Evolutionary conservation across 192 early-diverging fungal species (phyloP).

Genomic region (Mortierella hygrophila): DNA sequence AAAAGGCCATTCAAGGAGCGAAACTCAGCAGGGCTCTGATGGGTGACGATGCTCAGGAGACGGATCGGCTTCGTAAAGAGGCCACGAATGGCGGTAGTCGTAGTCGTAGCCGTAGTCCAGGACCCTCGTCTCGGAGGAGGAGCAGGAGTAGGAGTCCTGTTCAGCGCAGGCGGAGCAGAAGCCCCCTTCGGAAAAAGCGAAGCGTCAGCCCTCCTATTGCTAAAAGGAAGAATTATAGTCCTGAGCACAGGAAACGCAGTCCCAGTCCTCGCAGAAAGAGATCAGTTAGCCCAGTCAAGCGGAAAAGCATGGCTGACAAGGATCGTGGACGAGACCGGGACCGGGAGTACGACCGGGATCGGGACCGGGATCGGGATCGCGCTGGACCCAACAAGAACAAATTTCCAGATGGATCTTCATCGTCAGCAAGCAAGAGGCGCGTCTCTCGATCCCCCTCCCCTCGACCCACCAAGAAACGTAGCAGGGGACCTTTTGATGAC

Average conservation of each 20-base stretch:
- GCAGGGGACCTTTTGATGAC: conserved; percentile 32
- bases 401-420: neutral
- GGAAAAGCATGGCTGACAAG: conserved; percentile 35
- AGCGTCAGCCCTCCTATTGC: conserved; percentile 9
- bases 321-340: conserved; percentile 25
- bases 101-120: conserved; percentile 36
- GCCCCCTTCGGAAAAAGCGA: conserved; percentile 23
- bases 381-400: conserved; percentile 9
- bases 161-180: conserved; percentile 11
- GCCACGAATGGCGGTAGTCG: neutral
- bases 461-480: conserved; percentile 17
- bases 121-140: conserved; percentile 15
- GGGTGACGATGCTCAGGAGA: conserved; percentile 36
- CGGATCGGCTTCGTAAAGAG: conserved; percentile 41
- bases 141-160: conserved; percentile 17
- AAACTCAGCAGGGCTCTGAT: conserved; percentile 37
- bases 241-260: conserved; percentile 27
- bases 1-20: conserved; percentile 42
- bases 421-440: conserved; percentile 2
- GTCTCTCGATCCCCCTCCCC: conserved; percentile 33
- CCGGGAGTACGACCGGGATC: conserved; percentile 7
- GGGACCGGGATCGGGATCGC: conserved; percentile 18
- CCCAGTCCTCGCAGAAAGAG: conserved; percentile 31
- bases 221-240: conserved; percentile 32
- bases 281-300: conserved; percentile 31